These are phyloP conservation scores for Aspergillus brasiliensis DNA, from an alignment of 2,329 filamentous ascomycete species.

Conservation along the genomic window DNA sequence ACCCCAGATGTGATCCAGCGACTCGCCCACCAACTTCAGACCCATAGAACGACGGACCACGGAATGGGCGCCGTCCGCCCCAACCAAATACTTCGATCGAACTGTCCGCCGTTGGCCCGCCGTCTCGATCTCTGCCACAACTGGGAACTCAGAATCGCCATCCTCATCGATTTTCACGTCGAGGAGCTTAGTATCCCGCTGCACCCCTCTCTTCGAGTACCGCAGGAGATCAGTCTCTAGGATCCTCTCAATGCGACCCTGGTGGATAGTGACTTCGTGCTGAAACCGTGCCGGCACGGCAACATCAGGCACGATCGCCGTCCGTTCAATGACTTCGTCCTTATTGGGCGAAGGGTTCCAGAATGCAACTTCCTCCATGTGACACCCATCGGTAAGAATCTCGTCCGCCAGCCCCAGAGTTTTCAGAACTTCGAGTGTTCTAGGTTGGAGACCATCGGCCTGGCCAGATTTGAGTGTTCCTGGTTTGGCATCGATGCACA, in stretches of 20 bases:
- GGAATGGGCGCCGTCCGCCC: constrained; percentile 71
- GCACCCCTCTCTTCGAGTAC: constrained; percentile 59
- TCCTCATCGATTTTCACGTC: constrained; percentile 61
- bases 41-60: constrained; percentile 61
- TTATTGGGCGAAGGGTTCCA: constrained; percentile 64
- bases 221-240: constrained; percentile 68
- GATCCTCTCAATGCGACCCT: constrained; percentile 70
- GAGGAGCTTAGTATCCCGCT: constrained; percentile 66
- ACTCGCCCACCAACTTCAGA: constrained; percentile 63
- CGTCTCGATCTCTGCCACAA: constrained; percentile 37
- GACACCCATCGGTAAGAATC: constrained; percentile 42
- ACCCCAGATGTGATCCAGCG: constrained; percentile 72
- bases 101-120: constrained; percentile 43
- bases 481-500: constrained; percentile 48
- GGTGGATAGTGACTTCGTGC: constrained; percentile 70
- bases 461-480: constrained; percentile 44
- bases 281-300: constrained; percentile 71
- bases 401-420: constrained; percentile 45
- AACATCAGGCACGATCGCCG: constrained; percentile 53
- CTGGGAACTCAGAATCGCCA: constrained; percentile 44
- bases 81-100: constrained; percentile 69
- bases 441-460: constrained; percentile 47
- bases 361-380: constrained; percentile 62
- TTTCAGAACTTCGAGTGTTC: constrained; percentile 48
- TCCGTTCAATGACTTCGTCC: constrained; percentile 60